These are phyloP conservation scores for Peronospora destructor DNA, from an alignment of 352 stramenopile genomes.

Conservation along the genomic window DNA sequence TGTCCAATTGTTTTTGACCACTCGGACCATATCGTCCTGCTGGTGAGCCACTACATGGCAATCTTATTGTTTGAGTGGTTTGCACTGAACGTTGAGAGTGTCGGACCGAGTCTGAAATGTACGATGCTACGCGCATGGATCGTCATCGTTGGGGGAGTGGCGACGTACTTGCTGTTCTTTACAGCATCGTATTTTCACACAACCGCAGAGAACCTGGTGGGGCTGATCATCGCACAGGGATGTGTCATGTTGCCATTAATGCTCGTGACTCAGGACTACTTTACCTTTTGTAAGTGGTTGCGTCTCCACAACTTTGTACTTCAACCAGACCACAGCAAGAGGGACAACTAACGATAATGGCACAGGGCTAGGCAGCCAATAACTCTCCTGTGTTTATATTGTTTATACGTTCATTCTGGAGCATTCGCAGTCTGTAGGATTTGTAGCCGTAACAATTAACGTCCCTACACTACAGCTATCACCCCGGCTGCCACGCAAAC, in stretches of 20 bases:
- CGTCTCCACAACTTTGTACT: slow-evolving; percentile 62
- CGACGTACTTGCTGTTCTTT: slow-evolving; percentile 59
- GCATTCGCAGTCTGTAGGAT: not conserved
- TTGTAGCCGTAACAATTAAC: slow-evolving; percentile 1
- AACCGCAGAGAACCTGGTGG: slow-evolving; percentile 56
- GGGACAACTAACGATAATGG: slow-evolving; percentile 1
- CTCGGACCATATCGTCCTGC: slow-evolving; percentile 73
- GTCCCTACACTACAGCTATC: slow-evolving; percentile 20
- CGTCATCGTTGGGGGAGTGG: slow-evolving; percentile 28
- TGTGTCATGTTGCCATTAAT: slow-evolving; percentile 60
- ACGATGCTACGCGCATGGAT: slow-evolving; percentile 45
- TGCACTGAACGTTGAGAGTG: slow-evolving; percentile 45
- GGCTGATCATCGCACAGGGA: slow-evolving; percentile 45
- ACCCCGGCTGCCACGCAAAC: slow-evolving; percentile 19
- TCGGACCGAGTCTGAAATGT: slow-evolving; percentile 39
- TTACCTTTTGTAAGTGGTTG: slow-evolving; percentile 29
- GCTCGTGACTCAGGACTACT: slow-evolving; percentile 62
- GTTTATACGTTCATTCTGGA: not conserved
- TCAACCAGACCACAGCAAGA: slow-evolving; percentile 33
- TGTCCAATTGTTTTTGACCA: slow-evolving; percentile 62
- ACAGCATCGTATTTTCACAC: slow-evolving; percentile 54
- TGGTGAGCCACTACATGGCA: slow-evolving; percentile 65
- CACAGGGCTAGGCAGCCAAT: slow-evolving; percentile 10
- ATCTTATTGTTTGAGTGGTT: slow-evolving; percentile 76
- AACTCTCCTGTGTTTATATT: slow-evolving; percentile 8